Percentiles rank a stretch among this genome's conserved stretches.
phyloP scores from a whole-genome alignment of 257 asterid species.

The Lycium barbarum region DNA sequence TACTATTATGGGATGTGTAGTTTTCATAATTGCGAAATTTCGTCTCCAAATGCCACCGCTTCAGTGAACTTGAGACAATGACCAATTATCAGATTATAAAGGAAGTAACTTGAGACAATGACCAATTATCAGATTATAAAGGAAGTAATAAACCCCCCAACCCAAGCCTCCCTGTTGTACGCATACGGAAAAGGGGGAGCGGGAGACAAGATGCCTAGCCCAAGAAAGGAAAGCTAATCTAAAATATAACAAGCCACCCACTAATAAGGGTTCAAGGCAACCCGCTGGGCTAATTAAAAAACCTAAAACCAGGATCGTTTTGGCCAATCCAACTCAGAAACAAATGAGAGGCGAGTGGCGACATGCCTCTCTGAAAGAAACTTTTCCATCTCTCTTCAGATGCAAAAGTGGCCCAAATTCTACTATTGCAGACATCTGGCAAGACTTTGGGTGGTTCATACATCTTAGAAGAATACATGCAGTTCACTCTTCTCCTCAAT shows the following conservation, averaged over 20 bases:
- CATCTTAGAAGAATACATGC: background rate
- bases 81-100: background rate
- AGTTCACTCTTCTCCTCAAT: background rate
- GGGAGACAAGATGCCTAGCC: background rate
- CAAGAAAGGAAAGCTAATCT: background rate
- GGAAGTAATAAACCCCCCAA: background rate
- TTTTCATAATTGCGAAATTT: background rate
- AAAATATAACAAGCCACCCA: background rate
- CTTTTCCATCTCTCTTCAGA: background rate
- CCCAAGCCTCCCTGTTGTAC: background rate
- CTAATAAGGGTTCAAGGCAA: background rate
- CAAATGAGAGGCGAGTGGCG: background rate
- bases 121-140: background rate
- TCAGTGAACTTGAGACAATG: background rate
- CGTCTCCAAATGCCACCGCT: background rate
- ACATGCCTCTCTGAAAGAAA: background rate
- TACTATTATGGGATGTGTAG: background rate
- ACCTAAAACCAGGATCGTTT: background rate
- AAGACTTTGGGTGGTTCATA: background rate
- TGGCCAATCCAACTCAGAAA: background rate
- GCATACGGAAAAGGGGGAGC: background rate
- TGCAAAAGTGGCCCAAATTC: constrained; percentile 7
- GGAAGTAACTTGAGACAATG: background rate
- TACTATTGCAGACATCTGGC: background rate
- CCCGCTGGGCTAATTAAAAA: background rate